These are phyloP conservation scores for Plicaturopsis crispa DNA, from an alignment of 768 basidiomycete genomes.

Conservation along the genomic window DNA sequence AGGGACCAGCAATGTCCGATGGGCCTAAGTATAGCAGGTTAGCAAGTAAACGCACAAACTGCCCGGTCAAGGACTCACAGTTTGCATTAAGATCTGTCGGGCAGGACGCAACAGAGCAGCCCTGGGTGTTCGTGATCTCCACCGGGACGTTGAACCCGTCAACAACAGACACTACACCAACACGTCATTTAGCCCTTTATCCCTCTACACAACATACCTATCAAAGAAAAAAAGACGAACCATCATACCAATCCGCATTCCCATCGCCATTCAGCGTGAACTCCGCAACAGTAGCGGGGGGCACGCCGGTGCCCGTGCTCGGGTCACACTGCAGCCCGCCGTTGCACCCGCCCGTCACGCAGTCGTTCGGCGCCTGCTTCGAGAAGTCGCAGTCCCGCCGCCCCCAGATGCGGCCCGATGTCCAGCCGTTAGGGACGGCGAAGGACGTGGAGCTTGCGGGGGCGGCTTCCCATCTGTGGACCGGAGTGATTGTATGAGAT, in stretches of 20 bases:
- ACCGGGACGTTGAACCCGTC: conserved; percentile 62
- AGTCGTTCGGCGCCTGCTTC: too few species aligned
- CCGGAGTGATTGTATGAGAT: not conserved
- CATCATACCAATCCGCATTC: conserved; percentile 51
- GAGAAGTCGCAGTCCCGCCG: conserved; percentile 59
- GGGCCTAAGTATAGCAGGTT: conserved; percentile 21
- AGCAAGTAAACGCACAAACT: conserved; percentile 13
- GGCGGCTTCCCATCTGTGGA: conserved; percentile 29
- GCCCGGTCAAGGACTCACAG: conserved; percentile 21
- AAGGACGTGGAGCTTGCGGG: conserved; percentile 33
- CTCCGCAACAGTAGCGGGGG: conserved; percentile 64
- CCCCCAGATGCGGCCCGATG: conserved; percentile 49
- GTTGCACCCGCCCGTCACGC: conserved; percentile 62
- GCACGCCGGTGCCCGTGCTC: conserved; percentile 50
- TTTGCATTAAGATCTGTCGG: conserved; percentile 53
- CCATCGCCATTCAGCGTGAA: conserved; percentile 44
- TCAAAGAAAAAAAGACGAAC: conserved; percentile 22
- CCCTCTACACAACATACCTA: conserved; percentile 1
- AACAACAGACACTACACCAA: conserved; percentile 46
- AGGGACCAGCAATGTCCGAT: conserved; percentile 23
- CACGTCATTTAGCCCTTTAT: not conserved
- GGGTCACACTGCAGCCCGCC: conserved; percentile 47
- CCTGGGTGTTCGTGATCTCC: conserved; percentile 45
- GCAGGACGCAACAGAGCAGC: conserved; percentile 50
- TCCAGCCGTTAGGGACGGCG: conserved; percentile 58